Base-by-base conservation (phyloP, 805 yeast species). In the Wickerhamomyces bisporus region DNA sequence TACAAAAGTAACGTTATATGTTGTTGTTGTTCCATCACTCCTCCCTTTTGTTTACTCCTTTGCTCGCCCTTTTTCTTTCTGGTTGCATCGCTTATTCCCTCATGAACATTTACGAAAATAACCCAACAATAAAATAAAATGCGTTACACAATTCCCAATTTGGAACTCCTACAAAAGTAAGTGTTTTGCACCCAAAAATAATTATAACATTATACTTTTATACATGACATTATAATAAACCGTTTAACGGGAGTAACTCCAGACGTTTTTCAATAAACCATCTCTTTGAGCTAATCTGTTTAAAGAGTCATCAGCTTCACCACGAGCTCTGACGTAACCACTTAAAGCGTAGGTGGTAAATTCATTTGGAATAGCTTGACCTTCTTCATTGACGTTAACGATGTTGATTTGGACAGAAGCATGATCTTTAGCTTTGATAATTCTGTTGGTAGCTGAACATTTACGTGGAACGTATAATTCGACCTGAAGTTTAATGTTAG, bases 381-480 rank as follows among this genome's bases (percentile, higher is more conserved):
- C 98, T 65, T 85, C 82, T 68, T 79, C 96, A 66, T 93, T 97
- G 65, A 93, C 96, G 75, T 91, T 87, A 65, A 96, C 98, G 62
- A 93, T 80, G 91, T 86, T 91, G 77, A 93, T 85, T 78, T 93
- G 98, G 62, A 93, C 97, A 53, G 98, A 86, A 60, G 97, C 93
- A 75, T 93, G 98, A 77, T 93, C 98, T 81, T 93, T 89, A 66
- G 98, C 89, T 81, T 87, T 88, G 83, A 93, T 89, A 78, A 93
- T 88, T 81, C 97, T 88, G 96, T 88, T 89, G 76, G 98, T 88
- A 68, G 98, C 98, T 76, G 98, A 93, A 82, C 98, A 93, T 81
- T 93, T 93, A 84, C 98, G 87, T 80, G 98, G 98, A 75, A 91
- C 95, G 95, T 93, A 93, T 76, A 93, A 88, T 83, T 93, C 98